phyloP scores from a whole-genome alignment of 306 rosid genomes.

The Cucumis hystrix region DNA sequence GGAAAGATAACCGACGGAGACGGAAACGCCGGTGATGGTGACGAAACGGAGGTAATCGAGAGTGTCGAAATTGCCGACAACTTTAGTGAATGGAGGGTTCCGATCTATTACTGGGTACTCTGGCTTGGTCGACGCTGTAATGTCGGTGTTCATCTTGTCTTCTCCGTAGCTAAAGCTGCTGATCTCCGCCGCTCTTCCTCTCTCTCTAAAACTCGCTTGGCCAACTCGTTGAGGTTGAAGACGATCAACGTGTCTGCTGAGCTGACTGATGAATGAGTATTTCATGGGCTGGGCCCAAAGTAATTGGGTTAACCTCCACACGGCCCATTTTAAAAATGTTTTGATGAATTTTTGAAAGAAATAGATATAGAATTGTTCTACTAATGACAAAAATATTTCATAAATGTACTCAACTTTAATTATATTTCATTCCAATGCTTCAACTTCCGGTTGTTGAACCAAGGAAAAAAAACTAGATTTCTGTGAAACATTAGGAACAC shows the following conservation, averaged over 20 bases:
- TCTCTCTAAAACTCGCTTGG: neutral
- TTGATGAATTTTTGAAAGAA: too few relatives aligned
- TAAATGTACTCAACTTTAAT: too few relatives aligned
- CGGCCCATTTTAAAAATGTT: neutral
- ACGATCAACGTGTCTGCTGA: neutral
- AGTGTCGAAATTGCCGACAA: conserved; percentile 66
- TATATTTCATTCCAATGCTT: too few relatives aligned
- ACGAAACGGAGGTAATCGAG: conserved; percentile 80
- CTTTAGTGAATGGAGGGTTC: conserved; percentile 85
- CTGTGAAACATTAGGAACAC: too few relatives aligned
- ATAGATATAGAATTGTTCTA: too few relatives aligned
- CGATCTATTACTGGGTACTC: conserved; percentile 87
- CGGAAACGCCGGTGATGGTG: conserved; percentile 86
- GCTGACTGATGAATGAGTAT: neutral
- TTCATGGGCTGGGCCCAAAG: neutral
- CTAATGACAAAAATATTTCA: too few relatives aligned
- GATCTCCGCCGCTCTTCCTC: neutral
- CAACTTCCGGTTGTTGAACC: too few relatives aligned
- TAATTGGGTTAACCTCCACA: neutral
- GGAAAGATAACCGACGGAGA: conserved; percentile 91
- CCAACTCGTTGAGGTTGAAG: neutral
- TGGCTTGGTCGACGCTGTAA: conserved; percentile 78
- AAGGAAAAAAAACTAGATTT: too few relatives aligned
- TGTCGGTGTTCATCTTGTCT: conserved; percentile 72
- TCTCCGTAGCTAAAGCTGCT: neutral